Conservation (phyloP, 2,329 filamentous ascomycete genomes). For the Decorospora gaudefroyi region DNA sequence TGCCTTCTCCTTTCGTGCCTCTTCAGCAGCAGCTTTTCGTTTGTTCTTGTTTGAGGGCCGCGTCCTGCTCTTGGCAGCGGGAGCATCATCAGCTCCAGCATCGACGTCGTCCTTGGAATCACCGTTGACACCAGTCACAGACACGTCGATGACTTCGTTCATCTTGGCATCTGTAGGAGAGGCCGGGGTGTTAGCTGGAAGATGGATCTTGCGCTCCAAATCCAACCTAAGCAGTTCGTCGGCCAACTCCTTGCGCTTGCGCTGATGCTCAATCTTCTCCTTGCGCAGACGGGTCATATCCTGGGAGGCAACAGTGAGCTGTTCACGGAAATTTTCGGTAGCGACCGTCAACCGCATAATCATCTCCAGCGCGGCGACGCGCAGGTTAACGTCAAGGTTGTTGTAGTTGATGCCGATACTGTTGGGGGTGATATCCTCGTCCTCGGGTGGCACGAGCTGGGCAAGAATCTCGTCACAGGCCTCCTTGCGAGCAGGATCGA, state of each 20-base stretch:
- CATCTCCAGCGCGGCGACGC: conserved; percentile 79
- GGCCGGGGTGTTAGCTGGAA: conserved; percentile 72
- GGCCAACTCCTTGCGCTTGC: conserved; percentile 68
- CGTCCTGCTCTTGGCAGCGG: conserved; percentile 64
- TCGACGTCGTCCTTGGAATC: conserved; percentile 67
- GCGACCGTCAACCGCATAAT: conserved; percentile 83
- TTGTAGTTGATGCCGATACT: conserved; percentile 74
- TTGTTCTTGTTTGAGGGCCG: conserved; percentile 68
- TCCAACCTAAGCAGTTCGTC: conserved; percentile 73
- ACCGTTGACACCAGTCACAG: conserved; percentile 58
- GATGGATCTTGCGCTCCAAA: conserved; percentile 71
- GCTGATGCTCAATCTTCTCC: conserved; percentile 91
- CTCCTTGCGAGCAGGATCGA: conserved; percentile 69
- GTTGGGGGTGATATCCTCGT: conserved; percentile 75
- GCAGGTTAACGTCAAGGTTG: conserved; percentile 78
- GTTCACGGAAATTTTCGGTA: conserved; percentile 82
- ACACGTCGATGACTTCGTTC: conserved; percentile 64
- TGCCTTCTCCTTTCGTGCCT: conserved; percentile 66
- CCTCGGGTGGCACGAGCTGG: conserved; percentile 77
- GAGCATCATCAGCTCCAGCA: conserved; percentile 61
- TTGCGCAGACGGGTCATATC: conserved; percentile 95
- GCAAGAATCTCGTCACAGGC: conserved; percentile 77
- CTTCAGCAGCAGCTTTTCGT: conserved; percentile 70
- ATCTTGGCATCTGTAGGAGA: conserved; percentile 58
- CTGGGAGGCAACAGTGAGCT: conserved; percentile 89